Conservation (phyloP, 352 stramenopile genomes). For the Phytophthora colocasiae region DNA sequence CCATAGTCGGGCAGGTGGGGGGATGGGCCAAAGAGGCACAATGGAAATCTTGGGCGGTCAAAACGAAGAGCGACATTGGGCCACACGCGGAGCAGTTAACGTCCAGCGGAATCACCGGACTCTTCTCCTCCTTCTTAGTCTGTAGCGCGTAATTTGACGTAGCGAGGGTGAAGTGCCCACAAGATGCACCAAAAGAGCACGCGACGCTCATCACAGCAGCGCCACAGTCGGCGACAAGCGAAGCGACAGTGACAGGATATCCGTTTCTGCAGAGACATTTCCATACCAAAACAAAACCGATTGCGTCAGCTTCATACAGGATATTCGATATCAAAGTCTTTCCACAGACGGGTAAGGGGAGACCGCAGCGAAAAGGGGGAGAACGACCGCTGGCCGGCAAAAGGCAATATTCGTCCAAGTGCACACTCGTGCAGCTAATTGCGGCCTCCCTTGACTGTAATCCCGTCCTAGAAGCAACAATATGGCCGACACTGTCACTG, state of each 20-base stretch:
- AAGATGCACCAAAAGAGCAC: constrained; percentile 4
- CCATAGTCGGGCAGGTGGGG: neutral
- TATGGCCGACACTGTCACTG: constrained; percentile 37
- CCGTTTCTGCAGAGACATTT: too few species aligned
- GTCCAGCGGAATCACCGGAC: constrained; percentile 29
- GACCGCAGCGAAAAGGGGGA: constrained; percentile 18
- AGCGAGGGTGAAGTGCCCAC: constrained; percentile 12
- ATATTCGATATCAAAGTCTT: constrained; percentile 11
- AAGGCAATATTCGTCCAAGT: constrained; percentile 41
- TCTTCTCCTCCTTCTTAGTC: constrained; percentile 36
- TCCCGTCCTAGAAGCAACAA: neutral
- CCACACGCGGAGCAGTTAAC: constrained; percentile 23
- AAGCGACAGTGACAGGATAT: constrained; percentile 22
- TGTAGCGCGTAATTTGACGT: constrained; percentile 19
- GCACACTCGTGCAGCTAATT: constrained; percentile 4
- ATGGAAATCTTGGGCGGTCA: constrained; percentile 21
- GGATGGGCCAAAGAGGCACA: constrained; percentile 30
- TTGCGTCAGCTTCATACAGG: neutral
- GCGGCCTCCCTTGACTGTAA: too few species aligned
- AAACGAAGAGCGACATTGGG: constrained; percentile 11
- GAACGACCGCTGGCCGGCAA: constrained; percentile 25
- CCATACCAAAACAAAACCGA: neutral
- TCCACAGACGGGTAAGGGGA: constrained; percentile 23
- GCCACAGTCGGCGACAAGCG: constrained; percentile 1
- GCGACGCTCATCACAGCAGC: neutral